Percentiles rank a stretch among this genome's conserved stretches.
phyloP scores from a whole-genome alignment of 495 filamentous ascomycete species.

The Sphaerosporella brunnea region DNA sequence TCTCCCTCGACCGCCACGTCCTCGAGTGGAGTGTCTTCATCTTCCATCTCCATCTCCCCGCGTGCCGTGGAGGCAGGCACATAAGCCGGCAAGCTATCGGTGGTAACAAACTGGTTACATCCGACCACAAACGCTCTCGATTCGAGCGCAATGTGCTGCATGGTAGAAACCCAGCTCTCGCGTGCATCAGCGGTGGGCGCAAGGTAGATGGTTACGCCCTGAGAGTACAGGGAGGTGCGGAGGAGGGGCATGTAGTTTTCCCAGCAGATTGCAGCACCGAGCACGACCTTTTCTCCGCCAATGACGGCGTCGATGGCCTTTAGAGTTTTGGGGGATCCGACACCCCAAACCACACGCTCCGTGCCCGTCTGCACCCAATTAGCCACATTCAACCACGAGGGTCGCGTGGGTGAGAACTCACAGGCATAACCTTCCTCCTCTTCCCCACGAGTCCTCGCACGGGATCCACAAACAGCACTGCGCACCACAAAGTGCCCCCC shows the following conservation, averaged over 20 bases:
- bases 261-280: slow-evolving; percentile 88
- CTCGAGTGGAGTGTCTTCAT: background rate
- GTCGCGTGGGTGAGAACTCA: slow-evolving; percentile 24
- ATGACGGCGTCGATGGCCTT: slow-evolving; percentile 68
- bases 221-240: slow-evolving; percentile 59
- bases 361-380: slow-evolving; percentile 39
- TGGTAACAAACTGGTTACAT: slow-evolving; percentile 61
- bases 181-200: slow-evolving; percentile 79
- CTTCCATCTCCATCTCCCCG: background rate
- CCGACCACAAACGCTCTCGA: slow-evolving; percentile 74
- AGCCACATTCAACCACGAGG: background rate
- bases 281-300: slow-evolving; percentile 52
- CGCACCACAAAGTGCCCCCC: slow-evolving; percentile 63
- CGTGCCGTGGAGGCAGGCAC: background rate
- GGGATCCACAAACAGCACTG: slow-evolving; percentile 68
- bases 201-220: slow-evolving; percentile 85
- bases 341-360: slow-evolving; percentile 77
- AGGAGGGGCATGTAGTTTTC: slow-evolving; percentile 94
- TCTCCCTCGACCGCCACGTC: background rate
- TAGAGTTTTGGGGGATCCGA: slow-evolving; percentile 65
- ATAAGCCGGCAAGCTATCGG: slow-evolving; percentile 9
- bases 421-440: slow-evolving; percentile 85
- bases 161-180: slow-evolving; percentile 65
- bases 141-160: slow-evolving; percentile 67
- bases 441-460: slow-evolving; percentile 56